Evolutionary conservation across 176 grass and related monocot genomes (phyloP), one percentile per base, ranked within the genome.

Genomic region (Cenchrus purpureus): DNA sequence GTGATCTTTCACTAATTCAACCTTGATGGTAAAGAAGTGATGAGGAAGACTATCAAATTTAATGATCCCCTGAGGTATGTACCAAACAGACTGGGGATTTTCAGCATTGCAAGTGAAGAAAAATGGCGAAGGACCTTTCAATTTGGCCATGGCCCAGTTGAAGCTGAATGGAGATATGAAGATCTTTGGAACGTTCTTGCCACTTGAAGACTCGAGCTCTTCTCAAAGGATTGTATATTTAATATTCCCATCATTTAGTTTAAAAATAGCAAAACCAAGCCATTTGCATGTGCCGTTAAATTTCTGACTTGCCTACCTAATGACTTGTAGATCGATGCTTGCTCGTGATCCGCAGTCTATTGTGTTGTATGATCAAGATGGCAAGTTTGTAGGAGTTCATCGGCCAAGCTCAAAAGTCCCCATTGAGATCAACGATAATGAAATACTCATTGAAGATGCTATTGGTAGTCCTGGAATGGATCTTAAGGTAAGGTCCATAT

Each of bases 331-430:
- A 96, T 99, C 97, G 2, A 99, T 99, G 97, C 91, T 96, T 81
- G 91, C 93, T 78, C 91, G 97, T 68, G 97, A 96, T 89, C 89
- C 96, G 44, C 97, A 96, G 51, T 99, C 97, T 64, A 91, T 99
- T 61, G 93, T 96, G 60, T 66, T 96, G 84, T 99, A 99, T 85
- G 97, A 99, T 94, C 88, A 99, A 94, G 97, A 96, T 48, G 93
- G 97, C 61, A 99, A 99, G 84, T 96, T 99, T 91, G 93, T 82
- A 40, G 97, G 91, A 34, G 91, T 99, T 75, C 97, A 93, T 74
- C 82, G 97, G 20, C 93, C 93, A 32, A 92, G 74, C 81, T 99
- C 97, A 19, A 99, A 92, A 89, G 84, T 94, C 29, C 97, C 93
- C 8, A 96, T 99, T 88, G 91, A 92, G 82, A 96, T 99, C 79